Percentiles rank a stretch among this genome's conserved stretches.
These are phyloP conservation scores for Candida patagonica DNA, from an alignment of 805 yeast genomes.

Conservation along the genomic window DNA sequence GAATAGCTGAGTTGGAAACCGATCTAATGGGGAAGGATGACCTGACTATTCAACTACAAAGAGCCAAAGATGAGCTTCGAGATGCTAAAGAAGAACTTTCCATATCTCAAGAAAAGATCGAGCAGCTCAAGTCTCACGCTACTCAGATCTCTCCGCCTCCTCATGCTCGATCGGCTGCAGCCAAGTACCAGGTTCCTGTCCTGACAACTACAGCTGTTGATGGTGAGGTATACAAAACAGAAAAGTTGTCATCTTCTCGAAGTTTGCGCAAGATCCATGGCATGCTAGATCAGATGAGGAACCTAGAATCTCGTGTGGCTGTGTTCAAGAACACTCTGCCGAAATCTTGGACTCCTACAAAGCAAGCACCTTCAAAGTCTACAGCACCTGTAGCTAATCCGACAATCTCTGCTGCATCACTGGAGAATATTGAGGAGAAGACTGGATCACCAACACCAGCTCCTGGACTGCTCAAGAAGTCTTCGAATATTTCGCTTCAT, in stretches of 20 bases:
- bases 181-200: not conserved
- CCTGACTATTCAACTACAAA: slow-evolving; percentile 22
- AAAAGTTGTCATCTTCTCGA: slow-evolving; percentile 17
- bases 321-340: slow-evolving; percentile 22
- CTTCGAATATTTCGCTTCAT: not conserved
- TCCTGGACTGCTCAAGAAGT: not conserved
- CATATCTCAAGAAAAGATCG: slow-evolving; percentile 11
- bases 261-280: slow-evolving; percentile 24
- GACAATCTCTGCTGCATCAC: not conserved
- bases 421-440: not conserved
- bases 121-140: slow-evolving; percentile 1
- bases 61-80: slow-evolving; percentile 26
- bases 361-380: not conserved
- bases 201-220: slow-evolving; percentile 3
- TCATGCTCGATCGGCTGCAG: not conserved
- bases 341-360: slow-evolving; percentile 18
- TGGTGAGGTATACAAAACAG: not conserved
- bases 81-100: slow-evolving; percentile 28
- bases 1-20: slow-evolving; percentile 32
- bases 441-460: not conserved
- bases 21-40: slow-evolving; percentile 28
- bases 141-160: not conserved
- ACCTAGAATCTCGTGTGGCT: slow-evolving; percentile 22
- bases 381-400: not conserved
- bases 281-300: slow-evolving; percentile 22